Conservation (phyloP, 1,284 basidiomycete genomes). For the Macrocystidia cucumis region DNA sequence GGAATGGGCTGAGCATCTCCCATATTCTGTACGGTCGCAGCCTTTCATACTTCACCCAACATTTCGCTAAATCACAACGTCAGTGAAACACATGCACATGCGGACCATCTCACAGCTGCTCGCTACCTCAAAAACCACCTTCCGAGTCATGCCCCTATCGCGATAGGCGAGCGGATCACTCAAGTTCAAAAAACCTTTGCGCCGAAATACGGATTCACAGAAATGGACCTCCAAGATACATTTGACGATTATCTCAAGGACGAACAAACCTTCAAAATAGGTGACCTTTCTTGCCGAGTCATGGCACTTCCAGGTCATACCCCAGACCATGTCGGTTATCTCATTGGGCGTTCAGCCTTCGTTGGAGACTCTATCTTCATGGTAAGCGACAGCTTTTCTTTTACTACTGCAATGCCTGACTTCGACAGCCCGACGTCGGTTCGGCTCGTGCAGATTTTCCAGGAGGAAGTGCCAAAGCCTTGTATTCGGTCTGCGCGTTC, state of each 20-base stretch:
- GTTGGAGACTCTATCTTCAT: conserved; percentile 35
- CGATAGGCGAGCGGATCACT: conserved; percentile 29
- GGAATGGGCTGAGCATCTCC: conserved; percentile 22
- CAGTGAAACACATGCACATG: conserved; percentile 33
- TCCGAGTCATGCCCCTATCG: conserved; percentile 20
- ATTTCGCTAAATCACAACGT: no score
- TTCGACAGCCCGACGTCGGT: conserved; percentile 34
- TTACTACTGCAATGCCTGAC: neutral
- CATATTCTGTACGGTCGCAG: conserved; percentile 9
- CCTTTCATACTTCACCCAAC: neutral
- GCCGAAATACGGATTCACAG: conserved; percentile 23
- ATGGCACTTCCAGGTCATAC: conserved; percentile 30
- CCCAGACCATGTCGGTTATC: conserved; percentile 29
- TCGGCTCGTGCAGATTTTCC: conserved; percentile 33
- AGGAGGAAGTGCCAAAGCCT: conserved; percentile 27
- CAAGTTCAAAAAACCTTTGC: conserved; percentile 29
- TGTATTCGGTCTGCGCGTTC: conserved; percentile 23
- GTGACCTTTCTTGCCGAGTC: conserved; percentile 22
- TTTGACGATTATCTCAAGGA: conserved; percentile 31
- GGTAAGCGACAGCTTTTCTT: conserved; percentile 14
- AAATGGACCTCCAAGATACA: conserved; percentile 16
- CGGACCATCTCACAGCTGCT: conserved; percentile 32
- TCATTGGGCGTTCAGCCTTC: conserved; percentile 26
- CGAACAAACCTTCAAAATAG: conserved; percentile 27
- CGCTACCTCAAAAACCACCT: conserved; percentile 28